Evolutionary conservation across 192 early-diverging fungal genomes (phyloP), one percentile per base, ranked within the genome.

Genomic region (Glomus cerebriforme): DNA sequence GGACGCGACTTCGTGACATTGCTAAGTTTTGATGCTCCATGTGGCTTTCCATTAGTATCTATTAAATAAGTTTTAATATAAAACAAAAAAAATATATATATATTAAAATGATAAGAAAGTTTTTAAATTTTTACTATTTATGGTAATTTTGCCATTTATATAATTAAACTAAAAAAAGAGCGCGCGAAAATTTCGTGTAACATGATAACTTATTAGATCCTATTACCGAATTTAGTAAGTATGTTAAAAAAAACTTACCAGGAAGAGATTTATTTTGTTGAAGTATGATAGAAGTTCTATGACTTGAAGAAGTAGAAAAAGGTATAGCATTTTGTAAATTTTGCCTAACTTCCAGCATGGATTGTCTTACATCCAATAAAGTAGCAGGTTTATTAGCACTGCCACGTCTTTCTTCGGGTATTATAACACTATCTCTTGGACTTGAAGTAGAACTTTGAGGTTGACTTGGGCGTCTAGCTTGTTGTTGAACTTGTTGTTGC

Each of bases 301-400:
- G 73, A 75, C 73, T 75, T 34, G 34, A 62, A 15, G 73, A 22
- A 29, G 73, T 5, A n/a, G 54, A 39, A 26, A 75, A 75, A 37
- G 54, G n/a, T 2, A n/a, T n/a, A 27, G 19, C 9, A 29, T 27
- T 71, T 24, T 71, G 65, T 34, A 67, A 29, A 15, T 17, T 71
- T 0, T 75, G 73, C 26, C 73, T 59, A 26, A 1, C 59, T n/a
- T 60, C 59, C 32, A 75, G 29, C 31, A 75, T 75, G 2, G 58
- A 62, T 75, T 75, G 4, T 31, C 73, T 75, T 15, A 75, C 73
- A 62, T 75, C 73, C 58, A 75, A 26, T 26, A 75, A 45, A 15
- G 73, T 75, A 26, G 72, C n/a, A 2, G 34, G 67, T 49, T 71
- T 71, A 26, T 43, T 43, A 67, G 0, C 19, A 49, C 43, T 71